Conservation (phyloP, 164 flowering plant species). For the Brasenia schreberi region DNA sequence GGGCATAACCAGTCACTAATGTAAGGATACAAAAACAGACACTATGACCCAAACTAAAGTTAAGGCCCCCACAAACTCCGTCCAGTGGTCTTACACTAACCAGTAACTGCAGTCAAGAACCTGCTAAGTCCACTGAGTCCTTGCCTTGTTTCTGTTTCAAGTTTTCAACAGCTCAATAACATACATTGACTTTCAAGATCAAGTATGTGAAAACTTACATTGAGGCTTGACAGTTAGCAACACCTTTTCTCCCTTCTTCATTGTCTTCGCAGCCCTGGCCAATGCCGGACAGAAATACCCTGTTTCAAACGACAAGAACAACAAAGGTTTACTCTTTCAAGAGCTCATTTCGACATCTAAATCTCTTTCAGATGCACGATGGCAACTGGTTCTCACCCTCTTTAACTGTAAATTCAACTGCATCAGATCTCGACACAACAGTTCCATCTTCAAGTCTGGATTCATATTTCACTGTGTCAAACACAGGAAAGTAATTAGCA, state of each 20-base stretch:
- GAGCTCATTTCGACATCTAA: no score
- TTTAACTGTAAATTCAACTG: slow-evolving; percentile 64
- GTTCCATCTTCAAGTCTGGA: slow-evolving; percentile 82
- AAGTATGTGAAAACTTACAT: slow-evolving; percentile 32
- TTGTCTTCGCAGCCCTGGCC: slow-evolving; percentile 73
- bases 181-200: no score
- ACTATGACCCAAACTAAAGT: no score
- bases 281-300: slow-evolving; percentile 86
- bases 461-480: slow-evolving; percentile 66
- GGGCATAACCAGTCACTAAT: no score
- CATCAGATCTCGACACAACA: slow-evolving; percentile 50
- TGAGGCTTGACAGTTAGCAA: slow-evolving; percentile 77
- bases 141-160: no score
- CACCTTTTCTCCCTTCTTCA: slow-evolving; percentile 93
- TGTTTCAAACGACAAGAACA: slow-evolving; percentile 6
- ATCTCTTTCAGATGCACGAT: not conserved
- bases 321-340: no score
- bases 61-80: no score
- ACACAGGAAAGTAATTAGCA: not conserved
- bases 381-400: slow-evolving; percentile 37
- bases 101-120: no score
- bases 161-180: no score
- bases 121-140: no score
- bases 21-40: no score
- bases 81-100: no score